These are phyloP conservation scores for Verticillium klebahnii DNA, from an alignment of 2,329 filamentous ascomycete species.

Conservation along the genomic window DNA sequence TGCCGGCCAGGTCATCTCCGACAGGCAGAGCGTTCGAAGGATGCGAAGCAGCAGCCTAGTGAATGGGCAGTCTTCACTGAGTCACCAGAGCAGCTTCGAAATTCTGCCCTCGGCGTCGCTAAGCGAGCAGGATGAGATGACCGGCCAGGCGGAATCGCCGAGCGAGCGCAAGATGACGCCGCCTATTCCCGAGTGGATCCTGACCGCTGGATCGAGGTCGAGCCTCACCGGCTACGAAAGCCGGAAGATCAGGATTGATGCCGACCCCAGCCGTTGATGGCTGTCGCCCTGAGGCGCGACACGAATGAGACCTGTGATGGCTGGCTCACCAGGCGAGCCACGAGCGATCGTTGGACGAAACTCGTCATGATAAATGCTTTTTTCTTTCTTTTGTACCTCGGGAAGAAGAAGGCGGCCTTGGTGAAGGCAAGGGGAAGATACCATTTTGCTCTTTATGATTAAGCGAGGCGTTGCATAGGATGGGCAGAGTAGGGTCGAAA, in stretches of 20 bases:
- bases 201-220: slow-evolving; percentile 46
- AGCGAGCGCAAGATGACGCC: slow-evolving; percentile 49
- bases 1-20: slow-evolving; percentile 59
- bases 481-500: background rate
- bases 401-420: background rate
- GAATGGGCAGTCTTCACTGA: slow-evolving; percentile 42
- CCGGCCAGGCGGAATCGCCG: slow-evolving; percentile 13
- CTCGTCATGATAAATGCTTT: background rate
- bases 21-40: slow-evolving; percentile 45
- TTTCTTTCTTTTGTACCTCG: background rate
- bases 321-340: background rate
- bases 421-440: background rate
- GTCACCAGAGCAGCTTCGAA: slow-evolving; percentile 45
- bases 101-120: slow-evolving; percentile 17
- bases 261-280: background rate
- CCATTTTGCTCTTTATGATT: background rate
- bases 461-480: background rate
- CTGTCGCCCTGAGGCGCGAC: background rate
- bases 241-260: slow-evolving; percentile 23
- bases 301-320: background rate
- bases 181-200: slow-evolving; percentile 57
- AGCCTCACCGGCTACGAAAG: slow-evolving; percentile 44
- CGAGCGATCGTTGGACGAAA: background rate
- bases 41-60: slow-evolving; percentile 54
- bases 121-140: slow-evolving; percentile 18